Base-by-base conservation (phyloP, 257 asterid species). In the Gentiana dahurica region DNA sequence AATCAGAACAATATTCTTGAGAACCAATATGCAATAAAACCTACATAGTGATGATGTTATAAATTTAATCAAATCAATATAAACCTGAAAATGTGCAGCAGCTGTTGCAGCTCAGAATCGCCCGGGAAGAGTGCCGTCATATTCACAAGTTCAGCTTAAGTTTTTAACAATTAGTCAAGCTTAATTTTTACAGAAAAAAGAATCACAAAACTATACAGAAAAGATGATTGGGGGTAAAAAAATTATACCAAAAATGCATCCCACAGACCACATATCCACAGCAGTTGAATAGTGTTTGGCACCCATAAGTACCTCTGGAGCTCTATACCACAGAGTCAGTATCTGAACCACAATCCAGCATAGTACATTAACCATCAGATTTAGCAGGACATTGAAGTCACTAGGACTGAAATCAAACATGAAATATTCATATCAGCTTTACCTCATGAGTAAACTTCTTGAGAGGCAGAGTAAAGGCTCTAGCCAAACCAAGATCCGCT, bases 371-470 rank as follows among this genome's bases (percentile, higher is more conserved):
- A 41, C 1, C 4, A 39, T 39, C 45, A 39, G 8, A 39, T 39
- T 8, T 4, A 4, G 45, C 8, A 8, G 45, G 8, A 1, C 8
- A 4, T 39, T 39, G 7, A 1, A 39, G 45, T 39, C 45, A 39
- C 8, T 39, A 39, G 2, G 5, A 4, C 45, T 1, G 2, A 41
- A 41, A 41, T 12, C 2, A 4, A 9, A 12, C 43, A 34, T 46
- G 38, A 36, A 8, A 44, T 15, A 2, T 45, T 45, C 32, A 34
- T 0, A 34, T 3, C 8, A 7, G 54, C 0, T 3, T 44, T 65
- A 87, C 95, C 94, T 92, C 97, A 65, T 88, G 99, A 53, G 99
- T 92, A 64, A 83, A 92, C 80, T 92, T 92, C 80, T 92, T 92
- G 59, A 92, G 85, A 34, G 99, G 99, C 34, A 92, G 73, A 33